Evolutionary conservation across 805 yeast genomes (phyloP), one percentile per base, ranked within the genome.

Genomic region (Trichomonascus vanleenenianus): DNA sequence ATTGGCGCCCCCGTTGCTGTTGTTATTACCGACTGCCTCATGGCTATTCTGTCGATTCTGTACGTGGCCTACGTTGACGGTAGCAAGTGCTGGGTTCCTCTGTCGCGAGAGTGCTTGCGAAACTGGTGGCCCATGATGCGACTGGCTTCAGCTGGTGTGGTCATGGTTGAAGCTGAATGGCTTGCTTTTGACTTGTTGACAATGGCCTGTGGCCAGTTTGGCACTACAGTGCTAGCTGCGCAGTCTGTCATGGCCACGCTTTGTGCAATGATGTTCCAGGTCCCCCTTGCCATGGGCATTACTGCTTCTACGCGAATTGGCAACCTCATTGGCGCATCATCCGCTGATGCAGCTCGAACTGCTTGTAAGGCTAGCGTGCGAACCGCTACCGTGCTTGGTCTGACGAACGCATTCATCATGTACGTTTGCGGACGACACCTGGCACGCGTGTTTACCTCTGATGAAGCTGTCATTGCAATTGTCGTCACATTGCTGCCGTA

Each of bases 271-370:
- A 65, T 75, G 2, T 83, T 77, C 57, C 85, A 81, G 68, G 66
- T 81, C n/a, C 86, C 89, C 10, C 81, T 82, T 62, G 83, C 86
- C 1, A 68, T 82, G 20, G 76, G 83, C 2, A 79, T 82, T 30
- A 84, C 87, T 0, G 70, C 80, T 1, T 74, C 86, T 2, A 81
- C 89, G 1, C 72, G 89, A 58, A 74, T 83, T 30, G 88, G 86
- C 2, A 78, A 79, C 60, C 76, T 75, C 46, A 73, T 83, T 43
- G 89, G 91, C 22, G 75, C 81, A 0, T 66, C 64, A 37, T 61
- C 72, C 36, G 54, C 71, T 6, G 67, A 66, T 30, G 65, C 75
- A 8, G 81, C 81, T 1, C 63, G 66, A 38, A 55, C 68, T 4
- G 69, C 76, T 12, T 57, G 75, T 5, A 52, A 57, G 42, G 70